Conservation (phyloP, 2,329 filamentous ascomycete genomes). For the Berkeleyomyces rouxiae region DNA sequence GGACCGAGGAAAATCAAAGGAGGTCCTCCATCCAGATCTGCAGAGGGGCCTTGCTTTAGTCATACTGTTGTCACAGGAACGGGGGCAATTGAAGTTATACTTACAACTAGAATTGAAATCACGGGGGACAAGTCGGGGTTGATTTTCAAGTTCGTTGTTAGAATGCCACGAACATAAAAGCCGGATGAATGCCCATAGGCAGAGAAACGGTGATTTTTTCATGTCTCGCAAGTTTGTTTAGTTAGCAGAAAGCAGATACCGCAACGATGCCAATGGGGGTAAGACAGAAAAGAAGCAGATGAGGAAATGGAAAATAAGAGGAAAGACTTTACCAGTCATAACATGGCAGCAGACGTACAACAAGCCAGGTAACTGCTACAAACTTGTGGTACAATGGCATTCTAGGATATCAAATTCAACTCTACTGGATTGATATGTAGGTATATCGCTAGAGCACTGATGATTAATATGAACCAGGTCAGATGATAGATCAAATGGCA, state of each 20-base stretch:
- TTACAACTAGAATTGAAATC: background rate
- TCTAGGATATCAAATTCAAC: too few relatives aligned
- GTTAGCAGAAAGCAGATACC: background rate
- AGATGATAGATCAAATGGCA: background rate
- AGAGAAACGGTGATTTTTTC: background rate
- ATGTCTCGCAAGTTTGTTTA: background rate
- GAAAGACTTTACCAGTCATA: background rate
- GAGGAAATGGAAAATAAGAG: background rate
- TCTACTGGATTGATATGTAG: too few relatives aligned
- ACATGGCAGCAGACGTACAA: too few relatives aligned
- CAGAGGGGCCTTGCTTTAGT: background rate
- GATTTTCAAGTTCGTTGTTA: background rate
- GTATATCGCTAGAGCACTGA: too few relatives aligned
- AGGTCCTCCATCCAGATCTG: background rate
- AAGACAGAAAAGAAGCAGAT: background rate
- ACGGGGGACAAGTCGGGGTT: background rate
- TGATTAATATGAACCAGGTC: too few relatives aligned
- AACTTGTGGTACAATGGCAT: too few relatives aligned
- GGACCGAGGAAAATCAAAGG: background rate
- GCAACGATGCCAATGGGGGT: background rate
- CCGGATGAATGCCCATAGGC: background rate
- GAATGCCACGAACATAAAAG: background rate
- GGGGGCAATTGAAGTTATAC: background rate
- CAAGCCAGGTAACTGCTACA: too few relatives aligned
- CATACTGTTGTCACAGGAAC: background rate